Base-by-base conservation (phyloP, 73 alveolate genomes). In the Paraurostyla sp. region DNA sequence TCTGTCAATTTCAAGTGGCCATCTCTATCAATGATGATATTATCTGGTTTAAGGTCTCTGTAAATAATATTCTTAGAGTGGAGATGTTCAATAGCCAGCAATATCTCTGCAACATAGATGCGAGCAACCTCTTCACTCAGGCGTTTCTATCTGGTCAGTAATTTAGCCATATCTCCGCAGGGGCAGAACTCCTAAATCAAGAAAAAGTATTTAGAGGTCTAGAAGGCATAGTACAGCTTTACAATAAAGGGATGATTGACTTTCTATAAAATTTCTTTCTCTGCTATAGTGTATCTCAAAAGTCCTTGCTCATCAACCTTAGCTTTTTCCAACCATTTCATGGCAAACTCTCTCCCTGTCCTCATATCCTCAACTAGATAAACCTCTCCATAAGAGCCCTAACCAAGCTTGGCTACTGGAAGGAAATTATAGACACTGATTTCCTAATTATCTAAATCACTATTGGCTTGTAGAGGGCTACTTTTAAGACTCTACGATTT, bases 1-100 rank as follows among this genome's bases (percentile, higher is more conserved):
- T 97, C 99, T 0, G 99, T 94, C 40, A 97, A 78, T 92, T 94
- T 95, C 0, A 97, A 89, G 91, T 96, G 98, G 22, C 99, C 99
- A 50, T 94, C 97, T 40, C 49, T 46, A 73, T 93, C 99, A 22
- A 97, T 56, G 27, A 97, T 97, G 38, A 83, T 57, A 35, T 83
- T 94, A 54, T 94, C 98, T 0, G 98, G 98, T 68, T 94, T 94
- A 50, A 94, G 87, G 76, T 94, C 98, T 35, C 98, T n/a, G 83
- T 92, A 94, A 4, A 94, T 92, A 16, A 94, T 94, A 73, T 85
- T 93, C 76, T 93, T 92, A 71, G 82, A 76, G 76, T 94, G 98
- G 58, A 94, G 89, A 76, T 94, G 84, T 71, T 94, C 98, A 35
- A 94, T 65, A 0, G 97, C 98, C 4, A 94, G 38, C n/a, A 93